A percentile compares a stretch with the other conserved stretches of the same genome.
Conservation (phyloP, 1,284 basidiomycete genomes). For the Cutaneotrichosporon sp. region DNA sequence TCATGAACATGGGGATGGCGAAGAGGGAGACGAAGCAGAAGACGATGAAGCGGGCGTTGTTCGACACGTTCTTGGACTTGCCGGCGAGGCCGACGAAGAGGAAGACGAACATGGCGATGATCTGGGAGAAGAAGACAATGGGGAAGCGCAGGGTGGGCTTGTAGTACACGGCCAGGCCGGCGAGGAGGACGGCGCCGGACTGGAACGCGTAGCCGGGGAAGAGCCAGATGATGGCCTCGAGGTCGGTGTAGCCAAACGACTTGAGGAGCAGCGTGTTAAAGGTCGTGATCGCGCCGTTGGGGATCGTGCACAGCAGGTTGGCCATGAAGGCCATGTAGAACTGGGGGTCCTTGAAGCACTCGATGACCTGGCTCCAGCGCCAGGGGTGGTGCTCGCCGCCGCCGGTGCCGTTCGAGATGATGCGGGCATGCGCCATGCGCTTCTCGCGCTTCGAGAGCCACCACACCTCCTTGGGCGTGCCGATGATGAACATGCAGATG, state of each 20-base stretch:
- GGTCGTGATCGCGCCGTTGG: conserved; percentile 28
- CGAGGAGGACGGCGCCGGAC: conserved; percentile 14
- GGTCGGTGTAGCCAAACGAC: conserved; percentile 32
- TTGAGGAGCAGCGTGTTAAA: conserved; percentile 24
- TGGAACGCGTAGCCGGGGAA: conserved; percentile 30
- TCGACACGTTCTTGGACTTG: conserved; percentile 27
- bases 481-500: conserved; percentile 23
- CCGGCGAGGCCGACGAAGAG: conserved; percentile 27
- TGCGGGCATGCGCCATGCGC: conserved; percentile 32
- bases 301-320: conserved; percentile 30
- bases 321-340: conserved; percentile 23
- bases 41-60: conserved; percentile 5
- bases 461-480: conserved; percentile 35
- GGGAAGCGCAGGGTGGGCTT: conserved; percentile 29
- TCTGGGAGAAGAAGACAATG: conserved; percentile 21
- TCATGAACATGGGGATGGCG: conserved; percentile 25
- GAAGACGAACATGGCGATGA: conserved; percentile 27
- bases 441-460: conserved; percentile 34
- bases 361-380: conserved; percentile 32
- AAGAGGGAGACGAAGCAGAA: conserved; percentile 12
- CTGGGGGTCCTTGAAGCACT: conserved; percentile 36
- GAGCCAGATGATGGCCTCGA: conserved; percentile 23
- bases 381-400: conserved; percentile 29
- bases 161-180: conserved; percentile 16
- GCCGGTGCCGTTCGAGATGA: conserved; percentile 26